phyloP scores from a whole-genome alignment of 345 rosid genomes.

The Excoecaria agallocha region DNA sequence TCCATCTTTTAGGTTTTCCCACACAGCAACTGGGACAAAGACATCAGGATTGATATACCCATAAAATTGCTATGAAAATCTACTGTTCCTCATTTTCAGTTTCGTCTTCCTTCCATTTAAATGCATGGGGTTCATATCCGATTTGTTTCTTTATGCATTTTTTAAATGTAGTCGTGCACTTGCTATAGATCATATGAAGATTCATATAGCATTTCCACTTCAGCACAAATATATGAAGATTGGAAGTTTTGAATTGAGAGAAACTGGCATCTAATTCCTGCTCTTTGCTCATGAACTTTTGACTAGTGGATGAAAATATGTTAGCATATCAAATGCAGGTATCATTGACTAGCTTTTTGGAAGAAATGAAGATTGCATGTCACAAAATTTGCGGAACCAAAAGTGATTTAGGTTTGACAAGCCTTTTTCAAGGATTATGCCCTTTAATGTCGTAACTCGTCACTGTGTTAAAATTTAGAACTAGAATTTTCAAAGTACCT shows the following conservation, averaged over 20 bases:
- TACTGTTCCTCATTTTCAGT: constrained; percentile 12
- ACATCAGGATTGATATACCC: neutral
- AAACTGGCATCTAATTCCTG: neutral
- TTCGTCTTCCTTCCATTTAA: constrained; percentile 3
- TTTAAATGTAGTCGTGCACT: too few relatives aligned
- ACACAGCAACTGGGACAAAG: constrained; percentile 8
- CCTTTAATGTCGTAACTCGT: too few relatives aligned
- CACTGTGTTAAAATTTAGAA: too few relatives aligned
- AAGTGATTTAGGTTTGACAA: too few relatives aligned
- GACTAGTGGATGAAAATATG: neutral
- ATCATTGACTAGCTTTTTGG: neutral
- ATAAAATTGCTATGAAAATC: constrained; percentile 1
- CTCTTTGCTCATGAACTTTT: neutral
- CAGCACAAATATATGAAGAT: neutral
- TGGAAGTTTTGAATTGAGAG: neutral
- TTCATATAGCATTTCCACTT: neutral
- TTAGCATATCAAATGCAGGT: neutral
- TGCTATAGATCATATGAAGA: neutral
- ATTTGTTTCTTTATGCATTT: neutral
- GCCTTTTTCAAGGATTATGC: too few relatives aligned
- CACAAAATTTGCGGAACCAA: too few relatives aligned
- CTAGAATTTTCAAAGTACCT: too few relatives aligned
- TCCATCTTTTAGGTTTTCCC: constrained; percentile 7
- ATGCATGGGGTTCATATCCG: neutral
- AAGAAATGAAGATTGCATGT: too few relatives aligned